Evolutionary conservation across 2,329 filamentous ascomycete genomes (phyloP), one percentile per base, ranked within the genome.

Genomic region (Westerdykella sp.): DNA sequence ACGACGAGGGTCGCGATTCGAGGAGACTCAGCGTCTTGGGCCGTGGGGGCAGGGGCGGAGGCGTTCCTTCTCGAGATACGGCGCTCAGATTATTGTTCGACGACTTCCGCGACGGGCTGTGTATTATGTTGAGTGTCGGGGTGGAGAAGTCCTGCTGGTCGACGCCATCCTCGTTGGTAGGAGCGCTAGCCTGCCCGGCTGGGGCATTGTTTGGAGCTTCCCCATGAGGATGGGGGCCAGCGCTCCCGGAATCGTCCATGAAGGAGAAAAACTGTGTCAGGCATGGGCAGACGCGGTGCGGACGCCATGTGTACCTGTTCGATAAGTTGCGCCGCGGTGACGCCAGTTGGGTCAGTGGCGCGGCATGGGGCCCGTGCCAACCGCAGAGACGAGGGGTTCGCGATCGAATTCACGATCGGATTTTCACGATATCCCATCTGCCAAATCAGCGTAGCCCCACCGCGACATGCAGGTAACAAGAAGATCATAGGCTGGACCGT

Each of bases 11-110:
- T 15, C 63, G 57, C 23, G 60, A 58, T 14, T 50, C 66, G 11
- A 59, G 42, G n/a, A 45, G 38, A 34, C 64, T 53, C 35, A 60
- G 48, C 41, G 59, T 68, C 21, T 65, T 66, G 16, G 72, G 72
- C 44, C 76, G 72, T 22, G 78, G 75, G n/a, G 78, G 78, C 41
- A 80, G 69, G 41, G 77, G 77, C 49, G 77, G 77, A 42, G 73
- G 75, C 15, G 67, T 69, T 43, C 73, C 73, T 58, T 74, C 72
- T 49, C 65, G 43, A 10, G 65, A 66, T 10, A 52, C 48, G 14
- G 52, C 40, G 4, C 59, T 58, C 18, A 57, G 14, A 1, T 43
- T 50, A 41, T 55, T 61, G 6, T 42, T 45, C 2, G 62, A 64
- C 3, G 57, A 49, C 13, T 46, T 55, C 18, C 53, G 56, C 7